A percentile compares a stretch with the other conserved stretches of the same genome.
phyloP scores from a whole-genome alignment of 164 flowering plant species.

The Piper longum region DNA sequence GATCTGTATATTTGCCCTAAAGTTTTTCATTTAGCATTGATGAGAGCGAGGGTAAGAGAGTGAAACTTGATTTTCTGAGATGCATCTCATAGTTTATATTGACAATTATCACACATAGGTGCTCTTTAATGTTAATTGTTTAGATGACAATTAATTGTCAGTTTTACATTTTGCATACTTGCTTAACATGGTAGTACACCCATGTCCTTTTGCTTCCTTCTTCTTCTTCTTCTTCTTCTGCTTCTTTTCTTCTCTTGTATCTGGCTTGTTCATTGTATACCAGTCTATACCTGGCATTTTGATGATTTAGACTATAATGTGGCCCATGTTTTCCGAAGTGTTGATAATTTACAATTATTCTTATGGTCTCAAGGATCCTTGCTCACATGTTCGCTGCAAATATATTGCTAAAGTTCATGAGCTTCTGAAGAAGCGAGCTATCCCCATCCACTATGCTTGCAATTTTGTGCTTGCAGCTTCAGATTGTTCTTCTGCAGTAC shows the following conservation, averaged over 20 bases:
- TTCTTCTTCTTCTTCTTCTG: not conserved
- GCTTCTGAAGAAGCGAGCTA: slow-evolving; percentile 39
- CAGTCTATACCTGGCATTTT: not conserved
- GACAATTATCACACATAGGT: no score
- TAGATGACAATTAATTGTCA: not conserved
- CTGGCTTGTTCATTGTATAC: not conserved
- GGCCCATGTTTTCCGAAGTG: not conserved
- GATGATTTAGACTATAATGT: not conserved
- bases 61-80: not conserved
- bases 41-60: slow-evolving; percentile 52
- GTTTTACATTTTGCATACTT: not conserved
- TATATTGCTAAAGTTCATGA: slow-evolving; percentile 53
- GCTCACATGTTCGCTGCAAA: slow-evolving; percentile 27
- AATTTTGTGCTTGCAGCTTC: slow-evolving; percentile 58
- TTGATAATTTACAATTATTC: no score
- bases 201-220: no score
- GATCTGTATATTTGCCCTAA: slow-evolving; percentile 63
- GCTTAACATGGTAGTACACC: not conserved
- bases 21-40: slow-evolving; percentile 37
- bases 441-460: slow-evolving; percentile 81
- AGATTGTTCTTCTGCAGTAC: slow-evolving; percentile 37
- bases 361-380: slow-evolving; percentile 37
- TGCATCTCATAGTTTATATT: no score
- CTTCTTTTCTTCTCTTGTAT: not conserved
- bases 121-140: no score